Evolutionary conservation across 805 yeast genomes (phyloP), one percentile per base, ranked within the genome.

Genomic region (Candida odintsovae): DNA sequence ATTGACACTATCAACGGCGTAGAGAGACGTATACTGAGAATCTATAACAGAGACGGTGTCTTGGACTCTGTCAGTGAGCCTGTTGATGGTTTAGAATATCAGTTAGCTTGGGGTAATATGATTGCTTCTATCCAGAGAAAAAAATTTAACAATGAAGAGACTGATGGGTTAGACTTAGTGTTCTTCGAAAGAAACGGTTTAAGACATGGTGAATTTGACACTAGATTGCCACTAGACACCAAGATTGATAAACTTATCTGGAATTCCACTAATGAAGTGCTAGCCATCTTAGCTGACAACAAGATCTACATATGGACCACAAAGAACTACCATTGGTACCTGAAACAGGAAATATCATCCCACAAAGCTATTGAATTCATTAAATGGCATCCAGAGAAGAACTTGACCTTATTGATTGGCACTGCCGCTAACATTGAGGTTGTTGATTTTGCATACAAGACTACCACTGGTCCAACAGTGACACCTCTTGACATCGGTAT

Each of bases 161-260:
- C 76, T 43, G 64, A 69, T 19, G 76, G 73, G 6, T 47, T 70
- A 8, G 68, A 70, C 42, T 64, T 90, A 29, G 80, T 88, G 1
- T 94, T 94, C 57, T 90, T 87, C 59, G 99, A 94, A 67, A 78
- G 88, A 61, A 94, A 94, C 62, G 99, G 99, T 12, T 74, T 94
- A 45, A 77, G 95, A 61, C 94, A 90, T 57, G 94, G 95, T 44
- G 90, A 86, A 54, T 92, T 94, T 58, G 72, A 78, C 44, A 70
- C 92, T 0, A 72, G 94, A 50, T 67, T 86, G 38, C 70, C 80
- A 33, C 70, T 82, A 1, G 67, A 66, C 38, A 75, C 76, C 29
- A 63, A 63, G 9, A 71, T 90, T 20, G 51, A 65, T 9, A 71
- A 72, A 38, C 47, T 94, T 18, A 73, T 76, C 37, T 94, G 98